These are phyloP conservation scores for Claviceps fusiformis DNA, from an alignment of 2,329 filamentous ascomycete genomes.

Conservation along the genomic window DNA sequence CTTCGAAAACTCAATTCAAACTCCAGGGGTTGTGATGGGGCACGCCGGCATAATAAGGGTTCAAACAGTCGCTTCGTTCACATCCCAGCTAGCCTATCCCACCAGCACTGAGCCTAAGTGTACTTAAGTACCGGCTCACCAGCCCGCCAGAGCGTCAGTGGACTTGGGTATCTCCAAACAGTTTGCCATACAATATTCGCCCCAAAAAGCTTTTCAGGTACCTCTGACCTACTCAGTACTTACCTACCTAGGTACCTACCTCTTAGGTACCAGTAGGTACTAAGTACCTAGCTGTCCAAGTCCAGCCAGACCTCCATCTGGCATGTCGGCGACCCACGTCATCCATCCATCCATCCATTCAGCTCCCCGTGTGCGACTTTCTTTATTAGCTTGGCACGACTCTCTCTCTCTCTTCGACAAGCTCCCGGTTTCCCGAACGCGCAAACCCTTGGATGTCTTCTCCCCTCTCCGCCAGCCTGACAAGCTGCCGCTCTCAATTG, in stretches of 20 bases:
- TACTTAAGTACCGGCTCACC: too few relatives aligned
- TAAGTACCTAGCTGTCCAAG: not conserved
- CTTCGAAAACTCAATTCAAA: not conserved
- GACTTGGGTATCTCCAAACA: too few relatives aligned
- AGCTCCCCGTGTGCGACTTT: not conserved
- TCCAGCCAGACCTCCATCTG: not conserved
- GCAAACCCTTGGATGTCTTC: constrained; percentile 6
- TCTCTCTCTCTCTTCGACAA: too few relatives aligned
- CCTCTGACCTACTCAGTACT: too few relatives aligned
- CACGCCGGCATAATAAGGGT: not conserved
- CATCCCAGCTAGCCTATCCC: not conserved
- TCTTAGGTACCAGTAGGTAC: too few relatives aligned
- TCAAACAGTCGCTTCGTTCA: not conserved
- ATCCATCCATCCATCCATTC: not conserved
- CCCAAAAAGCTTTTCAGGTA: too few relatives aligned
- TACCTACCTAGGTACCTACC: not conserved
- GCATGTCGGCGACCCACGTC: not conserved
- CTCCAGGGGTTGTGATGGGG: not conserved
- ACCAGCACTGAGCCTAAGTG: too few relatives aligned
- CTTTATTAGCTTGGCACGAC: not conserved
- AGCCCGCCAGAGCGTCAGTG: not conserved
- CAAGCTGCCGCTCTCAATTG: constrained; percentile 5
- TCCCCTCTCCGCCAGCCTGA: not conserved
- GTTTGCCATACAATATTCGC: too few relatives aligned
- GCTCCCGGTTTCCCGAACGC: not conserved